These are phyloP conservation scores for Truncatella angustata DNA, from an alignment of 2,329 filamentous ascomycete species.

Conservation along the genomic window DNA sequence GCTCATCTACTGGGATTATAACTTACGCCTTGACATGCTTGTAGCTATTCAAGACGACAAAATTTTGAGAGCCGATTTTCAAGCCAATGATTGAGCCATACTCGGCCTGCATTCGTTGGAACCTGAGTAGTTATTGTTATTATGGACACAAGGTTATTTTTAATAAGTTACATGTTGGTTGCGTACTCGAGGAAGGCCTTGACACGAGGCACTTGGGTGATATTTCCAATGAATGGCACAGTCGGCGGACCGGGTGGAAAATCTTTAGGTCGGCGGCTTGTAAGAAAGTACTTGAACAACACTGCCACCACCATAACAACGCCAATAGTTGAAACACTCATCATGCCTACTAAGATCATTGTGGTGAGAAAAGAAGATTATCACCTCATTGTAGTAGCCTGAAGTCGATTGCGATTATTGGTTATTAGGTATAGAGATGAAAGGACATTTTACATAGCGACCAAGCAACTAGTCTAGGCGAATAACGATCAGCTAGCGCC, in stretches of 20 bases:
- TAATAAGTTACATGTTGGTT: not conserved
- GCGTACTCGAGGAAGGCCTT: slow-evolving; percentile 11
- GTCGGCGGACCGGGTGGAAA: not conserved
- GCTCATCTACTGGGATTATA: not conserved
- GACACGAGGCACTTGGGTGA: slow-evolving; percentile 7
- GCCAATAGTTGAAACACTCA: not conserved
- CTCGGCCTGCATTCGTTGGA: not conserved
- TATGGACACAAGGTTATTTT: not conserved
- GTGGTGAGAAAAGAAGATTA: not conserved
- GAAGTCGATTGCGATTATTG: not conserved
- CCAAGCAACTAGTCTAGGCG: not conserved
- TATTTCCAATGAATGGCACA: slow-evolving; percentile 1
- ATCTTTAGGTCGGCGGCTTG: slow-evolving; percentile 9
- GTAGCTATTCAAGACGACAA: slow-evolving; percentile 13
- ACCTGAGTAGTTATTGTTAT: not conserved
- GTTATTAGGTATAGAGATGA: no score
- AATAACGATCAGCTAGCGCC: not conserved
- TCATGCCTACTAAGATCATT: not conserved
- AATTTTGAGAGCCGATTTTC: slow-evolving; percentile 11
- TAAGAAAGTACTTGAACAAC: slow-evolving; percentile 5
- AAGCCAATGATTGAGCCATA: slow-evolving; percentile 15
- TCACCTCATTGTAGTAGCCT: not conserved
- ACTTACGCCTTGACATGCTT: slow-evolving; percentile 8
- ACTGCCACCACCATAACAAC: not conserved
- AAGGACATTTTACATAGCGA: no score